Evolutionary conservation across 139 green algal species (phyloP), one percentile per base, ranked within the genome.

Genomic region (Coccomyxa sp.): DNA sequence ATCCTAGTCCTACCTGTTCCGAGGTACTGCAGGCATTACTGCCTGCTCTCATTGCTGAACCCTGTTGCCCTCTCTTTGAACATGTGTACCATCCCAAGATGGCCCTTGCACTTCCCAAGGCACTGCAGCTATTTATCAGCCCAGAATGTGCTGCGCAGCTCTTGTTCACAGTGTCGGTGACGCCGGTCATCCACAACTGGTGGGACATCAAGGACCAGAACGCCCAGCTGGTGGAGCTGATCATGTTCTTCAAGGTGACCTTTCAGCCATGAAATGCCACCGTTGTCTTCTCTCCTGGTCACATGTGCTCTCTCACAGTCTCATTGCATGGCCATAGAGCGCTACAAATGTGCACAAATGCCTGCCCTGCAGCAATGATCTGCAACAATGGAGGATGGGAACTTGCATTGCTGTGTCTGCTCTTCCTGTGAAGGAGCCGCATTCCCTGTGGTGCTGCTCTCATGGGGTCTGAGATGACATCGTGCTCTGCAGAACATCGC

Each of bases 231-330:
- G 44, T 78, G 36, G 78, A 82, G 35, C 68, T 82, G 70, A 85
- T 85, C 68, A 82, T 79, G n/a, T 85, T 85, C 55, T 79, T 85
- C 55, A 85, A 85, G 81, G 81, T 85, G 38, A 64, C 58, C 18
- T 74, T 24, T 50, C 8, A 31, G 33, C 33, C 33, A 44, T 3
- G 5, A 3, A 64, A 64, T 34, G 29, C 3, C 44, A 12, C 14
- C 35, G 9, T 74, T 4, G 34, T 74, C 33, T 12, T 50, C 1
- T 18, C 22, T 7, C 2, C 22, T 31, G 50, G 5, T 64, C 44
- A n/a, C n/a, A n/a, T 14, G 14, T 14, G 44, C 44, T 27, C 44
- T 58, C 12, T 58, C 44, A 10, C 33, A 74, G 33, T 27, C 24
- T 35, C 44, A 39, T 31, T 29, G 8, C 7, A 12, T 50, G 2